phyloP scores from a whole-genome alignment of 306 rosid species.

The Lotus japonicus region DNA sequence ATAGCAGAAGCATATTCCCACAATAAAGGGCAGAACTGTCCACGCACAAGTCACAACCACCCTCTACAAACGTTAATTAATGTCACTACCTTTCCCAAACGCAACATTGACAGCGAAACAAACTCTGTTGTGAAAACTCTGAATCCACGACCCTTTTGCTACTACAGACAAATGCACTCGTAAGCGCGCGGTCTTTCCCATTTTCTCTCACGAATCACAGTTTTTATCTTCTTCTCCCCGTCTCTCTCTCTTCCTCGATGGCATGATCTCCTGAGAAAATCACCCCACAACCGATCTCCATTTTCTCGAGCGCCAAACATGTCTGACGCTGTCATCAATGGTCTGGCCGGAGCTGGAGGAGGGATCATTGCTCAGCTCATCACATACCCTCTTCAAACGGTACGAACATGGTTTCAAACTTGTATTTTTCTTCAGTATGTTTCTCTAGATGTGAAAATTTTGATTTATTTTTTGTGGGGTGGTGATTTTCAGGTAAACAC shows the following conservation, averaged over 20 bases:
- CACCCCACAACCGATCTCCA: not conserved
- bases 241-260: not conserved
- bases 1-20: slow-evolving; percentile 8
- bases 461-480: not conserved
- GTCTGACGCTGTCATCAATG: slow-evolving; percentile 98
- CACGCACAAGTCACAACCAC: not conserved
- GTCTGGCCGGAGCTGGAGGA: slow-evolving; percentile 93
- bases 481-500: slow-evolving; percentile 69
- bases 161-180: not conserved
- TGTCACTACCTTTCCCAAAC: slow-evolving; percentile 34
- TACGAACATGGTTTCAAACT: slow-evolving; percentile 1
- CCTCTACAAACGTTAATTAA: slow-evolving; percentile 5
- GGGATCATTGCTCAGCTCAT: slow-evolving; percentile 98
- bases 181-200: not conserved
- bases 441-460: not conserved
- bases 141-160: not conserved
- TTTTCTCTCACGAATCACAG: not conserved
- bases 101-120: slow-evolving; percentile 9
- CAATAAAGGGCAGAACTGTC: slow-evolving; percentile 21
- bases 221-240: not conserved
- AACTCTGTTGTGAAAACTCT: not conserved
- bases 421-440: not conserved
- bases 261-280: slow-evolving; percentile 13
- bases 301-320: slow-evolving; percentile 33
- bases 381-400: slow-evolving; percentile 97